phyloP scores from a whole-genome alignment of 2,329 filamentous ascomycete genomes.

The Moelleriella libera region DNA sequence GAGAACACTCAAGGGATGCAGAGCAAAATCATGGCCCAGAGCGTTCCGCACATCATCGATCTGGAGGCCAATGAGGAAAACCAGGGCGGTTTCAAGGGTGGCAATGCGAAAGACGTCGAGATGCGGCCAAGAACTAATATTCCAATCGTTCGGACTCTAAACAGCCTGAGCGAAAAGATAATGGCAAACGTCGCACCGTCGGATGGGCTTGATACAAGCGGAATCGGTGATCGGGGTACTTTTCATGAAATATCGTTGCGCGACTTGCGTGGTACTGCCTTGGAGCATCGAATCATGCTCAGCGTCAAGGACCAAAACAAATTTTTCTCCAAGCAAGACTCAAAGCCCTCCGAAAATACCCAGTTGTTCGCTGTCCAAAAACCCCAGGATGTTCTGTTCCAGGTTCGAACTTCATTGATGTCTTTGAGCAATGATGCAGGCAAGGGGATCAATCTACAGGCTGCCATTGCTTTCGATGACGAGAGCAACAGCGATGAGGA shows the following conservation, averaged over 20 bases:
- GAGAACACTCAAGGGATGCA: constrained; percentile 45
- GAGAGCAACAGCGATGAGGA: constrained; percentile 56
- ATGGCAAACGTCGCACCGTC: constrained; percentile 74
- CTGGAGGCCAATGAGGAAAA: constrained; percentile 92
- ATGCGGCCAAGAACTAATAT: constrained; percentile 76
- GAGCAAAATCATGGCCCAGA: constrained; percentile 41
- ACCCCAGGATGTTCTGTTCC: constrained; percentile 51
- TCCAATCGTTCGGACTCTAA: constrained; percentile 78
- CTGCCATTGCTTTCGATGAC: constrained; percentile 53
- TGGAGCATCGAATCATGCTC: constrained; percentile 66
- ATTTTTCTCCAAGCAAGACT: constrained; percentile 56
- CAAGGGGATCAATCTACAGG: constrained; percentile 44
- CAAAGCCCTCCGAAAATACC: constrained; percentile 27
- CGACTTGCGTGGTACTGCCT: constrained; percentile 62
- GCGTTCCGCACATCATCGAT: constrained; percentile 81
- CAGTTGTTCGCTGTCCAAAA: constrained; percentile 53
- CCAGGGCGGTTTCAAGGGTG: constrained; percentile 65
- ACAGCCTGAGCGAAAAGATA: constrained; percentile 84
- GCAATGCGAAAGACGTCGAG: constrained; percentile 78
- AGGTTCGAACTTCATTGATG: constrained; percentile 48
- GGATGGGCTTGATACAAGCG: constrained; percentile 51
- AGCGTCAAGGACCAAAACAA: constrained; percentile 78
- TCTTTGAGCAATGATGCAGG: constrained; percentile 31
- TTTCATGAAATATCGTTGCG: constrained; percentile 63
- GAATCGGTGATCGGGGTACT: constrained; percentile 50